Base-by-base conservation (phyloP, 2,329 filamentous ascomycete genomes). In the Pseudopyrenochaeta lycopersici region DNA sequence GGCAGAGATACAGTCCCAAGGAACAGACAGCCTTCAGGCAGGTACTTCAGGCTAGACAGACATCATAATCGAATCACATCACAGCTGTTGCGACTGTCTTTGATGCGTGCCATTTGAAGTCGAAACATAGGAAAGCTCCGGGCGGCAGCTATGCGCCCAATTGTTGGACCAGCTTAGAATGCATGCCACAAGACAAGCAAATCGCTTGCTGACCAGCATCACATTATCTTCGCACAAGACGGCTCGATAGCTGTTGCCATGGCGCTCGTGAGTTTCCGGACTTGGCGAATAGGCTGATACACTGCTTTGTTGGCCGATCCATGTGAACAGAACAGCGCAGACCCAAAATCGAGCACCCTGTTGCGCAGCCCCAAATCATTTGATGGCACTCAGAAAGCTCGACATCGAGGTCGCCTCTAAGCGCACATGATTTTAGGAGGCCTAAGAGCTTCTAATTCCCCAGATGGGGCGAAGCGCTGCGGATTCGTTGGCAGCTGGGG, bases 121-220 rank as follows among this genome's bases (percentile, higher is more conserved):
- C 65, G 65, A 67, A 70, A 70, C 71, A 65, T 62, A 54, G 56
- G 57, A 65, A 62, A 62, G 54, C 52, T 62, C 64, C 56, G 66
- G 58, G 67, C 64, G 63, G 58, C 68, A 68, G 56, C 61, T 68
- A 67, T 65, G 64, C 63, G 63, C 65, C 72, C 68, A 68, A 70
- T 68, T 46, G 62, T 50, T 44, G 57, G 58, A 45, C 42, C 35
- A 46, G 58, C 48, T 56, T 62, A 64, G 47, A 63, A 65, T 66
- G 62, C 66, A 68, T 67, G 62, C 56, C 60, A 60, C 61, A 55
- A 38, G 60, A 62, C 61, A 65, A 61, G 60, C 63, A 66, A 58
- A 53, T 54, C 48, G 47, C 56, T 52, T 56, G 49, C 56, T 49
- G 54, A 54, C 49, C 55, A 52, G 45, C 31, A 57, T 29, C 52